Conservation (phyloP, 305 asterid species). For the Fraxinus baroniana region DNA sequence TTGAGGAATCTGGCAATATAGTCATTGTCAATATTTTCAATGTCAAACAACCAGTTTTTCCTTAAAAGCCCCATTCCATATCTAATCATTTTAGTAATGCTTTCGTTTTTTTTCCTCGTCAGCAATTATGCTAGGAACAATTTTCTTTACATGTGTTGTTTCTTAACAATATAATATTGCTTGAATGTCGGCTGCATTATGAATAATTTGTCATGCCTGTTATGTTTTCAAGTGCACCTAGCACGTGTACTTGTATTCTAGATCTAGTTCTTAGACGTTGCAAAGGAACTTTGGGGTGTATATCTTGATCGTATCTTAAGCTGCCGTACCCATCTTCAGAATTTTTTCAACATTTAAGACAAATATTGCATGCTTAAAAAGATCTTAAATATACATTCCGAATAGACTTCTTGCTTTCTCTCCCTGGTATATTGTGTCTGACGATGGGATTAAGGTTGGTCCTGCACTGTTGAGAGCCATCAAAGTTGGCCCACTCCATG, state of each 20-base stretch:
- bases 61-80: not conserved
- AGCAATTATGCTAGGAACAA: not conserved
- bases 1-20: not conserved
- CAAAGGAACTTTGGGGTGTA: not conserved
- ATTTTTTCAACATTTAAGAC: not conserved
- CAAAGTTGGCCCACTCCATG: constrained; percentile 1
- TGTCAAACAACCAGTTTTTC: not conserved
- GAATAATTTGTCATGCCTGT: not conserved
- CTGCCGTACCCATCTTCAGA: not conserved
- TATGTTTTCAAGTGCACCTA: not conserved
- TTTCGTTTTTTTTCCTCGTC: not conserved
- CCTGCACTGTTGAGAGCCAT: not conserved
- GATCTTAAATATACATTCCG: not conserved
- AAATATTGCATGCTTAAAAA: not conserved
- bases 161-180: not conserved
- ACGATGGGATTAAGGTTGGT: not conserved
- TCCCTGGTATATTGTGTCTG: not conserved
- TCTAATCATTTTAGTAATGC: not conserved
- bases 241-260: not conserved
- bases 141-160: not conserved
- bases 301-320: not conserved
- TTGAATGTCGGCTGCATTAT: not conserved
- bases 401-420: not conserved
- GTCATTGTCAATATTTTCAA: not conserved
- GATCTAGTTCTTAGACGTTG: not conserved